Conservation (phyloP, 1,284 basidiomycete genomes). For the Marasmius fiardii region DNA sequence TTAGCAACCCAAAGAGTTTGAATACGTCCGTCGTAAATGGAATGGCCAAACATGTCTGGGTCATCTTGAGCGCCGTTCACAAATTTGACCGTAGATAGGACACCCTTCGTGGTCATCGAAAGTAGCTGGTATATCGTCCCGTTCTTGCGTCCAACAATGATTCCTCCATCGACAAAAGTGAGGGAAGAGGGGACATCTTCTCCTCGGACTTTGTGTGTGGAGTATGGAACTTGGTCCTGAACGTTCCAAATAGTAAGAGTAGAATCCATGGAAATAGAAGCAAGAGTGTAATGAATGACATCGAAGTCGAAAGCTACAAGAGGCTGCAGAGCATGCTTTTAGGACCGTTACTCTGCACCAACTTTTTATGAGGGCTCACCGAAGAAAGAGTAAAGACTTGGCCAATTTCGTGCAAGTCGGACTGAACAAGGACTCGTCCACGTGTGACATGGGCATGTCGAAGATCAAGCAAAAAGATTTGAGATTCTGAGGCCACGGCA, state of each 20-base stretch:
- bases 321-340: constrained; percentile 38
- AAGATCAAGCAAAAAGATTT: constrained; percentile 71
- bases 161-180: constrained; percentile 74
- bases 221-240: constrained; percentile 68
- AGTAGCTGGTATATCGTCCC: constrained; percentile 78
- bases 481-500: constrained; percentile 71
- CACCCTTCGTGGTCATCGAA: constrained; percentile 61
- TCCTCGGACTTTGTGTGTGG: constrained; percentile 68
- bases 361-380: constrained; percentile 39
- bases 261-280: constrained; percentile 76
- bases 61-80: constrained; percentile 65
- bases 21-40: constrained; percentile 76
- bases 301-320: constrained; percentile 82
- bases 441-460: constrained; percentile 55
- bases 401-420: constrained; percentile 61
- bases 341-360: neutral
- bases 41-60: constrained; percentile 79
- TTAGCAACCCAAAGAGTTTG: constrained; percentile 84
- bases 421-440: constrained; percentile 60
- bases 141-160: constrained; percentile 75
- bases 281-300: constrained; percentile 65
- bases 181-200: constrained; percentile 77
- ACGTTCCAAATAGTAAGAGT: constrained; percentile 77
- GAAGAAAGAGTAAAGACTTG: constrained; percentile 65
- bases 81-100: constrained; percentile 78